Base-by-base conservation (phyloP, 1,139 yeast species). In the Groenewaldozyma sp. region DNA sequence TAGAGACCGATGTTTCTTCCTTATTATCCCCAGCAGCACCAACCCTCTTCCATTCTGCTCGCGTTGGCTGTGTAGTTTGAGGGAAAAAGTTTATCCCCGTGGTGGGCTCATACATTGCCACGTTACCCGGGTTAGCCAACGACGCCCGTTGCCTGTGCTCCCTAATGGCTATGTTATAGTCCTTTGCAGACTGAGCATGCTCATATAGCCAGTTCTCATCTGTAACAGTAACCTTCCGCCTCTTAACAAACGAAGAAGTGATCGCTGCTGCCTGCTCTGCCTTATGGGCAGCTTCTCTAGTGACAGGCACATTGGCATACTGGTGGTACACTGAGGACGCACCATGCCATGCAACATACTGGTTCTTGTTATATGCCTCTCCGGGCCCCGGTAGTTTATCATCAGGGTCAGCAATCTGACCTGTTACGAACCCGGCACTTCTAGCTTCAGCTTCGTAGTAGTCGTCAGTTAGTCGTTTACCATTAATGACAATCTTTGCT, bases 181-280 rank as follows among this genome's bases (percentile, higher is more conserved):
- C 76, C 46, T 80, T 69, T 4, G 88, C 77, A 26, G 93, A 81
- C 17, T 71, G 62, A 0, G 95, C 94, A 50, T 86, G 87, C 55
- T 84, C 91, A 51, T 75, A 75, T 65, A 86, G 73, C 96, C 97
- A 91, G 39, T 83, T 78, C 24, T 79, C 82, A 48, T 83, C 87
- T 13, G 78, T 71, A 34, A 73, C 58, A 28, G 62, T 58, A 16
- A 59, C 59, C 57, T 43, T 66, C 52, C 46, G 65, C 41, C 55
- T 56, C 52, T 53, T 56, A 21, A 42, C 39, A 20, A 43, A 39
- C 24, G 44, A 41, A 17, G 43, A 41, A 4, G 40, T 36, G 14
- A 33, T 31, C 10, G n/a, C 33, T 16, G 18, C 22, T 5, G 33
- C 11, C 4, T 16, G 22, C 10, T 18, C 22, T 7, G 11, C 33